phyloP scores from a whole-genome alignment of 768 basidiomycete genomes.

The Auricularia cornea region DNA sequence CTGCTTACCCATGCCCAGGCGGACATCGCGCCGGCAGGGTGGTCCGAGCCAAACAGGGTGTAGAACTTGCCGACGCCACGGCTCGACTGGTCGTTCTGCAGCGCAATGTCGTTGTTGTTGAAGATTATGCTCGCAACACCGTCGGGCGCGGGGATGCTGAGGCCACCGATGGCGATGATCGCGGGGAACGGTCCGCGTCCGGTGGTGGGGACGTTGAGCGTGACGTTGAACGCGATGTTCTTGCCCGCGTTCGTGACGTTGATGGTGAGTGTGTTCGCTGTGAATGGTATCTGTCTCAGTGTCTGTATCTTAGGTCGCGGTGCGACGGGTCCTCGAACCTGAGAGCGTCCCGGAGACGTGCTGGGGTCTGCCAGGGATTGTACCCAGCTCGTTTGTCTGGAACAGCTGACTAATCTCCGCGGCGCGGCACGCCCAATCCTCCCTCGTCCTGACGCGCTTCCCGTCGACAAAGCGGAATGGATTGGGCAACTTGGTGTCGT shows the following conservation, averaged over 20 bases:
- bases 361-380: conserved; percentile 6
- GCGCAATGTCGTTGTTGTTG: conserved; percentile 5
- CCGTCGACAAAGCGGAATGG: conserved; percentile 12
- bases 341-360: background rate
- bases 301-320: no score
- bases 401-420: conserved; percentile 8
- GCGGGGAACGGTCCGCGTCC: conserved; percentile 3
- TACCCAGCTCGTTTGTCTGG: conserved; percentile 10
- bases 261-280: conserved; percentile 15
- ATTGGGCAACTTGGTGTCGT: conserved; percentile 10
- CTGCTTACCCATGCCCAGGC: conserved; percentile 25
- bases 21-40: conserved; percentile 5
- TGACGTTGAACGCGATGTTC: conserved; percentile 3
- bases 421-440: conserved; percentile 12
- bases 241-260: conserved; percentile 3
- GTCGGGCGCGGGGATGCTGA: conserved; percentile 3
- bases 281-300: conserved; percentile 30
- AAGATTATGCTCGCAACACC: conserved; percentile 5
- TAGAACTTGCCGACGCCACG: conserved; percentile 8
- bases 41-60: conserved; percentile 9
- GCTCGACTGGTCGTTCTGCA: conserved; percentile 6
- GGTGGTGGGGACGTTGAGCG: background rate
- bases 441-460: conserved; percentile 4
- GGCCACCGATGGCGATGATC: conserved; percentile 4
- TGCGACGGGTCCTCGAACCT: no score